A percentile compares a stretch with the other conserved stretches of the same genome.
phyloP scores from a whole-genome alignment of 106 monocot species.

The Apostasia shenzhenica region DNA sequence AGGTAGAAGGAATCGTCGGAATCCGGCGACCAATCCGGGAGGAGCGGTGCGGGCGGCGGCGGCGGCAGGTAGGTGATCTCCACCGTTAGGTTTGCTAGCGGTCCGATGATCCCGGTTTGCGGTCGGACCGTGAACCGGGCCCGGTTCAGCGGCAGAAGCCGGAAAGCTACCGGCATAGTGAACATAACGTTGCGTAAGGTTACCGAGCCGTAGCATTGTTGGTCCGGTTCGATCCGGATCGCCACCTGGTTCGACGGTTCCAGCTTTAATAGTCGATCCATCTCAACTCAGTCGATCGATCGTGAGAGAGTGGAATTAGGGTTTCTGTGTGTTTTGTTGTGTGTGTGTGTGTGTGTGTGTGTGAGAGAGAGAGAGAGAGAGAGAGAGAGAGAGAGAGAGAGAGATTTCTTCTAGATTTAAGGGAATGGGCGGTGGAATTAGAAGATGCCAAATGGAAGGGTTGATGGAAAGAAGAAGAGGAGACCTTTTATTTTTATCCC shows the following conservation, averaged over 20 bases:
- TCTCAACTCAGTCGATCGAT: neutral
- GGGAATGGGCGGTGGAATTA: no score
- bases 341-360: no score
- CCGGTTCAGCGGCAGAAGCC: conserved; percentile 24
- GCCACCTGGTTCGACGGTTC: conserved; percentile 36
- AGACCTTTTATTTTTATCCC: no score
- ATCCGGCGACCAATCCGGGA: conserved; percentile 20
- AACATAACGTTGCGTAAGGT: conserved; percentile 45
- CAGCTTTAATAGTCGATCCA: conserved; percentile 36
- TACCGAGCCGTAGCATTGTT: conserved; percentile 20
- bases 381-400: no score
- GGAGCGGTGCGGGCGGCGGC: conserved; percentile 3
- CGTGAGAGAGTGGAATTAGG: no score
- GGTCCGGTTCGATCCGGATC: conserved; percentile 27
- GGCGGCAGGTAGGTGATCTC: conserved; percentile 26
- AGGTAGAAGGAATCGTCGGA: conserved; percentile 40
- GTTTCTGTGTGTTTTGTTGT: no score
- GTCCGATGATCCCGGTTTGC: conserved; percentile 37
- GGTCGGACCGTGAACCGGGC: conserved; percentile 24
- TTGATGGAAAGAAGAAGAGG: no score
- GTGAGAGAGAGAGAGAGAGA: no score
- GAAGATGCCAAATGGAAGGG: no score
- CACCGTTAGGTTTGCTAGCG: conserved; percentile 21
- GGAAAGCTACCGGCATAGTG: conserved; percentile 54
- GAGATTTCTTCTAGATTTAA: no score